phyloP scores from a whole-genome alignment of 495 filamentous ascomycete genomes.

The Hypoxylon crocopeplum region DNA sequence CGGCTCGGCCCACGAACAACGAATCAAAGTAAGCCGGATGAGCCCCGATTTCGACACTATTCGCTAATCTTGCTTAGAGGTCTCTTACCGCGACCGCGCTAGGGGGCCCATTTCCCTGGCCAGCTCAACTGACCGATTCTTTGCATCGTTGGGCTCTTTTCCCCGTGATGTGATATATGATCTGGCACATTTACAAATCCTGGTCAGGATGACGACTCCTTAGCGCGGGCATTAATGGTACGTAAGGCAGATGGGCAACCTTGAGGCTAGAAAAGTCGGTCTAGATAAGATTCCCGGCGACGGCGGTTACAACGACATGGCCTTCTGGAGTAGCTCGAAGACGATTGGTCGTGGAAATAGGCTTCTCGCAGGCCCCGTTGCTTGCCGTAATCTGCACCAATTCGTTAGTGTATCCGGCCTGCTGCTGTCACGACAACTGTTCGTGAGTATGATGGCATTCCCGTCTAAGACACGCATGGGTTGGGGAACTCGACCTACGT shows the following conservation, averaged over 20 bases:
- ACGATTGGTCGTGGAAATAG: conserved; percentile 33
- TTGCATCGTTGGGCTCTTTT: conserved; percentile 33
- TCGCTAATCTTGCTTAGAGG: conserved; percentile 30
- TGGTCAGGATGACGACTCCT: conserved; percentile 26
- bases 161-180: conserved; percentile 34
- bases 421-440: conserved; percentile 16
- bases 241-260: conserved; percentile 17
- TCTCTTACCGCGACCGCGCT: conserved; percentile 25
- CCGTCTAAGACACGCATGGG: conserved; percentile 30
- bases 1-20: conserved; percentile 14
- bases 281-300: conserved; percentile 10
- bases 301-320: conserved; percentile 22
- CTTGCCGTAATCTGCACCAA: conserved; percentile 33
- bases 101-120: conserved; percentile 26
- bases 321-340: conserved; percentile 19
- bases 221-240: conserved; percentile 21
- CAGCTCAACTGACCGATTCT: conserved; percentile 35
- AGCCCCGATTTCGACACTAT: conserved; percentile 31
- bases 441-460: conserved; percentile 15
- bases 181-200: conserved; percentile 18
- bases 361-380: conserved; percentile 37
- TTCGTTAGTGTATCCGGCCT: conserved; percentile 25
- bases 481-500: conserved; percentile 30
- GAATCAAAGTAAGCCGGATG: conserved; percentile 32
- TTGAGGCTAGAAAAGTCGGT: conserved; percentile 32